phyloP scores from a whole-genome alignment of 1,284 basidiomycete genomes.

The Papiliotrema flavescens region DNA sequence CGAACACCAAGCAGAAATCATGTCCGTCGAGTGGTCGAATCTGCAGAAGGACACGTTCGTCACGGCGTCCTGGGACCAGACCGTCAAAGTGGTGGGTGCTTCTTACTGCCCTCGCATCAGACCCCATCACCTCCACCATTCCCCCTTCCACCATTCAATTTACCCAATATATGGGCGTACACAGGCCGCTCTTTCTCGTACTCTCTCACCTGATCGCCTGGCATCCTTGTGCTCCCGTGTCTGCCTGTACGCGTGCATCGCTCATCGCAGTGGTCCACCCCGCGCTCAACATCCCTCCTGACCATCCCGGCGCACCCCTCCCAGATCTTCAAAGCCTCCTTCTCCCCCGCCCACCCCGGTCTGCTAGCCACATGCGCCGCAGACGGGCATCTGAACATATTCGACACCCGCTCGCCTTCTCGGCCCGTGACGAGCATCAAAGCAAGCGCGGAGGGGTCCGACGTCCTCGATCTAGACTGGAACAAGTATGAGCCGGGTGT shows the following conservation, averaged over 20 bases:
- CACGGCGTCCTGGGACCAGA: constrained; percentile 89
- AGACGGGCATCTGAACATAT: constrained; percentile 76
- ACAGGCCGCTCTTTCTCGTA: too few species aligned
- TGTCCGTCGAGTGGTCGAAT: constrained; percentile 97
- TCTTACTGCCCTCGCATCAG: background rate
- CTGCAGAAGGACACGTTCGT: constrained; percentile 84
- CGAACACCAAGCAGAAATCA: constrained; percentile 88
- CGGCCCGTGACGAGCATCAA: constrained; percentile 9
- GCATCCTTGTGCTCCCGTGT: too few species aligned
- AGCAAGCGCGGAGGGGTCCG: constrained; percentile 9
- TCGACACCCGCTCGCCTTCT: constrained; percentile 63
- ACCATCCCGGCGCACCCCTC: constrained; percentile 65
- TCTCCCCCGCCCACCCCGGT: constrained; percentile 85
- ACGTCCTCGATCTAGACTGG: constrained; percentile 52
- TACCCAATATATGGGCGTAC: too few species aligned
- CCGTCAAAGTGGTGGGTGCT: constrained; percentile 72
- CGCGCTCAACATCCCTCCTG: constrained; percentile 67
- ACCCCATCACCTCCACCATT: too few species aligned
- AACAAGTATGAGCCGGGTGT: constrained; percentile 55
- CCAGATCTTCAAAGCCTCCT: constrained; percentile 80
- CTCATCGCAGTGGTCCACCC: constrained; percentile 72
- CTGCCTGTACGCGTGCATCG: background rate
- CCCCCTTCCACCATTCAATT: too few species aligned
- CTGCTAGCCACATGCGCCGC: constrained; percentile 76
- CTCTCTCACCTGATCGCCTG: too few species aligned